Percentiles rank a stretch among this genome's conserved stretches.
phyloP scores from a whole-genome alignment of 1,139 yeast genomes.

The Scheffersomyces lignicola region DNA sequence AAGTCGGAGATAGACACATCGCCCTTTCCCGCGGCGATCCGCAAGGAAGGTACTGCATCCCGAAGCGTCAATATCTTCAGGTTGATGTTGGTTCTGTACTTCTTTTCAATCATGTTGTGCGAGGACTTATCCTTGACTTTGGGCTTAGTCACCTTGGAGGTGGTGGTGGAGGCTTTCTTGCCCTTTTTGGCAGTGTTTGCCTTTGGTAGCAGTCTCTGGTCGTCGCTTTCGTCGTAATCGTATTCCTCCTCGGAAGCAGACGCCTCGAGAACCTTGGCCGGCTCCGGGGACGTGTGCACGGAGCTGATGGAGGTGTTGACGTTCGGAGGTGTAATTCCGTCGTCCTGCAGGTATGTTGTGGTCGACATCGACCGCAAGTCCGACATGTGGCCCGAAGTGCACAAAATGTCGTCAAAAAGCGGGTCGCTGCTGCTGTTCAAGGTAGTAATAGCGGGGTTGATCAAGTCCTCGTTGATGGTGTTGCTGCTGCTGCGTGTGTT shows the following conservation, averaged over 20 bases:
- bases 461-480: slow-evolving; percentile 1
- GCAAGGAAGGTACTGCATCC: slow-evolving; percentile 71
- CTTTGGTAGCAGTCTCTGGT: not conserved
- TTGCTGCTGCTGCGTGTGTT: not conserved
- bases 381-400: slow-evolving; percentile 10
- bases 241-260: not conserved
- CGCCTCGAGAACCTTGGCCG: slow-evolving; percentile 9
- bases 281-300: slow-evolving; percentile 36
- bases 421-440: slow-evolving; percentile 2
- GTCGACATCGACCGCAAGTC: slow-evolving; percentile 16
- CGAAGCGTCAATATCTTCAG: slow-evolving; percentile 69
- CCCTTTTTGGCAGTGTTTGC: slow-evolving; percentile 6
- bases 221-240: not conserved
- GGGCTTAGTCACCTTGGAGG: slow-evolving; percentile 32
- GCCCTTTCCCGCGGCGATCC: slow-evolving; percentile 46
- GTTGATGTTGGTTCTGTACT: slow-evolving; percentile 75
- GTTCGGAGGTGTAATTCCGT: slow-evolving; percentile 19
- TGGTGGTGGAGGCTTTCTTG: slow-evolving; percentile 8
- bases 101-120: slow-evolving; percentile 80
- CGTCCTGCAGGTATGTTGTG: slow-evolving; percentile 10
- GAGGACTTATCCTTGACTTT: slow-evolving; percentile 57
- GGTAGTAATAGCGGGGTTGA: not conserved
- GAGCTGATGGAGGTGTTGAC: slow-evolving; percentile 30
- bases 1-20: slow-evolving; percentile 50
- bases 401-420: slow-evolving; percentile 6